Evolutionary conservation across 169 alveolate genomes (phyloP).

Genomic region (Besnoitia besnoiti): DNA sequence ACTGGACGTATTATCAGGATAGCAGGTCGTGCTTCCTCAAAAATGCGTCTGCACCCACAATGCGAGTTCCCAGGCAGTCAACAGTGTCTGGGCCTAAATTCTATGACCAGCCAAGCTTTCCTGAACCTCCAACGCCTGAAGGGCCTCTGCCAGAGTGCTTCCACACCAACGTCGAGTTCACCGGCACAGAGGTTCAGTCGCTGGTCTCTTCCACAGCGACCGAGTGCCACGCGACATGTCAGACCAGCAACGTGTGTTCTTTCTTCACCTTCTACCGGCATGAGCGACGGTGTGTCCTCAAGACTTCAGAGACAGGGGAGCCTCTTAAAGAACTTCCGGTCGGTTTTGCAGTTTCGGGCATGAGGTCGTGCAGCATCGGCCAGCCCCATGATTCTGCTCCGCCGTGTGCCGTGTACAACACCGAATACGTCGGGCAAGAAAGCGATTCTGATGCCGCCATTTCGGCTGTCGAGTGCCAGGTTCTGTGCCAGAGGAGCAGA

Average conservation of each 20-base stretch:
- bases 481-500: background rate
- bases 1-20: background rate
- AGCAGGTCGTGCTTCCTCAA: conserved; percentile 30
- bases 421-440: background rate
- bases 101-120: background rate
- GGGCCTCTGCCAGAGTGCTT: background rate
- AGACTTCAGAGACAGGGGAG: background rate
- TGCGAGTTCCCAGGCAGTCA: background rate
- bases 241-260: background rate
- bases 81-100: conserved; percentile 33
- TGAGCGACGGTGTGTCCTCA: background rate
- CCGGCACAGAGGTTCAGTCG: background rate
- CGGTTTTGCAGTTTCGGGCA: background rate
- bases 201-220: background rate
- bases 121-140: background rate
- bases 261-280: background rate
- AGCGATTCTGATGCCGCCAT: background rate
- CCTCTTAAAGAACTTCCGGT: background rate
- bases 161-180: background rate
- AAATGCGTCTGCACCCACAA: background rate
- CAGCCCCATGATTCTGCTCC: background rate
- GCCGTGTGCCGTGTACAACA: background rate
- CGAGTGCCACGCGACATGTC: background rate
- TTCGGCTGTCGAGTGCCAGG: conserved; percentile 33
- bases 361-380: background rate